Evolutionary conservation across 495 filamentous ascomycete species (phyloP).

Genomic region (Clavariopsis aquatica): DNA sequence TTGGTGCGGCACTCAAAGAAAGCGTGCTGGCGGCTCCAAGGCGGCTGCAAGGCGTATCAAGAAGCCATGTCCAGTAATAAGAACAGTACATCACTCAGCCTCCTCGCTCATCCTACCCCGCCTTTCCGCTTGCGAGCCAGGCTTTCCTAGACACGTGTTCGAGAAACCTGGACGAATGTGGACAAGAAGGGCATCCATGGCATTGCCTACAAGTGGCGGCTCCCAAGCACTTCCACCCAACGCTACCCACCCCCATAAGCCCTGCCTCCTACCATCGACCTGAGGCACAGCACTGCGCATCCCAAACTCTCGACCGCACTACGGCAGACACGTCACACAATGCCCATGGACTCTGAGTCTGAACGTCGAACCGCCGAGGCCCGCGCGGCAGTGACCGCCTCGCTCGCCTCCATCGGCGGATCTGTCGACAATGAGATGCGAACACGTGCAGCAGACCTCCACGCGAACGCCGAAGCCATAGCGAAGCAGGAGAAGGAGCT

Average conservation of each 20-base stretch:
- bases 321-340: constrained; percentile 20
- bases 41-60: too few relatives aligned
- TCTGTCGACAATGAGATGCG: constrained; percentile 69
- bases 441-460: constrained; percentile 72
- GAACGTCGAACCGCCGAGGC: constrained; percentile 61
- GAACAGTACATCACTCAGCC: not conserved
- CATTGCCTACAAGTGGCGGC: constrained; percentile 23
- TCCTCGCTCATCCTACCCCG: not conserved
- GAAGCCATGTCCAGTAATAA: too few relatives aligned
- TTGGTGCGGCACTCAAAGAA: too few relatives aligned
- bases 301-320: not conserved
- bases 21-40: too few relatives aligned
- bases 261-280: not conserved
- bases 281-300: constrained; percentile 11
- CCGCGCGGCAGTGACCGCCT: constrained; percentile 72
- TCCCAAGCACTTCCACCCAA: not conserved
- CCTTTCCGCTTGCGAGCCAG: constrained; percentile 1
- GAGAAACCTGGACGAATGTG: constrained; percentile 8
- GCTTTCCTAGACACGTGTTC: constrained; percentile 30
- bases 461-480: constrained; percentile 69
- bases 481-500: constrained; percentile 73
- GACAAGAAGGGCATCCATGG: constrained; percentile 11
- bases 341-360: constrained; percentile 33
- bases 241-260: not conserved
- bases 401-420: constrained; percentile 69